These are phyloP conservation scores for Breynia disticha DNA, from an alignment of 441 rosid species.

Conservation along the genomic window DNA sequence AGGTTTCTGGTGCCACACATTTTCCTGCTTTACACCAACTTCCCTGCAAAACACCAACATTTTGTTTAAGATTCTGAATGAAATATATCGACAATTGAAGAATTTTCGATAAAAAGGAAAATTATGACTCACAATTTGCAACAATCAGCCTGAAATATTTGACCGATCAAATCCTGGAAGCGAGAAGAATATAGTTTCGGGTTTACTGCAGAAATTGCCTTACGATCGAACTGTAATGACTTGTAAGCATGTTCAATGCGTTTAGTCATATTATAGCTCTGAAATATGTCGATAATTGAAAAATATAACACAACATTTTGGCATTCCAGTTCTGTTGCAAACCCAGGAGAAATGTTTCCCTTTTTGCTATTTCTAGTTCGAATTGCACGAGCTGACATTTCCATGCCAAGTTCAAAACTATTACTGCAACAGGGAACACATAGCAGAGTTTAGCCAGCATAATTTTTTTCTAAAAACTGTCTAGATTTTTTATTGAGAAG, in stretches of 20 bases:
- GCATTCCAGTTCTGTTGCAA: slow-evolving; percentile 15
- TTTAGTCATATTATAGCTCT: slow-evolving; percentile 36
- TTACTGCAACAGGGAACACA: slow-evolving; percentile 15
- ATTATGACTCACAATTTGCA: slow-evolving; percentile 1
- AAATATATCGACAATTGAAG: too few relatives aligned
- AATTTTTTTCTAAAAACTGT: background rate
- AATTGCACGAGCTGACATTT: slow-evolving; percentile 36
- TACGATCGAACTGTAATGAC: slow-evolving; percentile 35
- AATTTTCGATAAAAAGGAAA: too few relatives aligned
- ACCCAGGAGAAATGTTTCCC: background rate
- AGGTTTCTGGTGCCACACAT: too few relatives aligned
- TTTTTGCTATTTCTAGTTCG: slow-evolving; percentile 13
- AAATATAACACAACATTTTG: slow-evolving; percentile 30
- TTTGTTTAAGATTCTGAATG: too few relatives aligned
- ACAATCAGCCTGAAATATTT: slow-evolving; percentile 25
- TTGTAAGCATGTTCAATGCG: slow-evolving; percentile 45
- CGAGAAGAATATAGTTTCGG: slow-evolving; percentile 43
- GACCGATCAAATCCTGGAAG: slow-evolving; percentile 36
- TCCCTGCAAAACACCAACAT: too few relatives aligned
- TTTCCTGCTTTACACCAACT: too few relatives aligned
- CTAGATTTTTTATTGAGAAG: too few relatives aligned
- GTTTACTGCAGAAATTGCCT: slow-evolving; percentile 44
- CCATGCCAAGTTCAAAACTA: slow-evolving; percentile 21
- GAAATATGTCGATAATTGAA: slow-evolving; percentile 38
- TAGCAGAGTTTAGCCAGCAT: background rate